Conservation (phyloP, 2,329 filamentous ascomycete species). For the Cadophora sp. region DNA sequence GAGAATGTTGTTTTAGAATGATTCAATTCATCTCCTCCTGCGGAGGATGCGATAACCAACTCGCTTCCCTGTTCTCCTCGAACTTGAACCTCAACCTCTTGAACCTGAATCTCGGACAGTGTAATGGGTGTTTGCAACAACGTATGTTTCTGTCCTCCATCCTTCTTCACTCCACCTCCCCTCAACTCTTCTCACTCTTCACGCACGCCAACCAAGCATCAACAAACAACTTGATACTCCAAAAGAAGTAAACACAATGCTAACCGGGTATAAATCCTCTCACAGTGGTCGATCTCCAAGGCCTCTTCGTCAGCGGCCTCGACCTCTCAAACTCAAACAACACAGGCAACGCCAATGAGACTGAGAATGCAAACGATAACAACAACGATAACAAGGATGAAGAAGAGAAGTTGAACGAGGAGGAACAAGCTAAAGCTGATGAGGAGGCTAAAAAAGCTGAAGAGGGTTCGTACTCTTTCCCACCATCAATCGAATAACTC, state of each 20-base stretch:
- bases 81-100: neutral
- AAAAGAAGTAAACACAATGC: neutral
- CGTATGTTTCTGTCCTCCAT: neutral
- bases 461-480: neutral
- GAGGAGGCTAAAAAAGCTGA: slow-evolving; percentile 5
- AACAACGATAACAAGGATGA: neutral
- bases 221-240: neutral
- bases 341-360: neutral
- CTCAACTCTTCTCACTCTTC: neutral
- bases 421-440: slow-evolving; percentile 1
- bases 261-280: no score
- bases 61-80: slow-evolving; percentile 9
- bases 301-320: slow-evolving; percentile 7
- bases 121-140: slow-evolving; percentile 1
- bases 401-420: no score
- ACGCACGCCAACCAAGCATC: no score
- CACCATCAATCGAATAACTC: no score
- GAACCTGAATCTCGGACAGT: slow-evolving; percentile 5
- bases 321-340: neutral
- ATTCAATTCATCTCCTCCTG: slow-evolving; percentile 8
- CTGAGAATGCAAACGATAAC: neutral
- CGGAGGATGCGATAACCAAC: neutral
- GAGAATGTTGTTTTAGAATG: neutral
- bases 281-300: slow-evolving; percentile 9
- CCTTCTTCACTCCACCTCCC: neutral